Evolutionary conservation across 208 protist genomes (phyloP), one percentile per base, ranked within the genome.

Genomic region (Trypanosoma theileri): DNA sequence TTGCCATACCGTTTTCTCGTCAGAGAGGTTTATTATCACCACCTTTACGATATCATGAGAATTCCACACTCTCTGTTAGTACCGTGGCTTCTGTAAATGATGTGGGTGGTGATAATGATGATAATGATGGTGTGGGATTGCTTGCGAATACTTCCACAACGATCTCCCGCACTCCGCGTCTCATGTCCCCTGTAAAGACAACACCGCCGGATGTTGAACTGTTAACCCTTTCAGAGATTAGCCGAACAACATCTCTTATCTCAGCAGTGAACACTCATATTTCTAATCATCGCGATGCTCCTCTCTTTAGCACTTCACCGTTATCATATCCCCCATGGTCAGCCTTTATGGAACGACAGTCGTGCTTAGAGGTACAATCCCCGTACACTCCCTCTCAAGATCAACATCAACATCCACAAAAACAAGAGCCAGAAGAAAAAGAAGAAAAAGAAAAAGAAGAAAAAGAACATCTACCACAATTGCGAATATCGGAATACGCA

Each of bases 1-100:
- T 78, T 46, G 50, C 64, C 13, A 14, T 75, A 10, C 58, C 71
- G 3, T 71, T 73, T 52, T 35, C 24, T 6, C 9, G 16, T 17
- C 50, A 19, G 11, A 4, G 4, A 6, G 28, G 28, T 8, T 35
- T 35, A 44, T 44, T 19, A 44, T 19, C 56, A 44, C 16, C 19
- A 28, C 59, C 17, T 4, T n/a, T 22, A 3, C 53, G 4, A 3
- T 17, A 4, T 17, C 21, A n/a, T n/a, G 24, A 13, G 53, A 35
- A 35, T 35, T 6, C 28, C 28, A 35, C 28, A 35, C 28, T 35
- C 28, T 35, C 28, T 35, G 6, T 35, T 35, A 35, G 28, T 35
- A 6, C 28, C 6, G 28, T 35, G 28, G 6, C 28, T 35, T 35
- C 28, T 35, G 28, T 35, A 8, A 35, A 35, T 35, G 50, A 35